These are phyloP conservation scores for Albatrellus sp. DNA, from an alignment of 1,284 basidiomycete genomes.

Conservation along the genomic window DNA sequence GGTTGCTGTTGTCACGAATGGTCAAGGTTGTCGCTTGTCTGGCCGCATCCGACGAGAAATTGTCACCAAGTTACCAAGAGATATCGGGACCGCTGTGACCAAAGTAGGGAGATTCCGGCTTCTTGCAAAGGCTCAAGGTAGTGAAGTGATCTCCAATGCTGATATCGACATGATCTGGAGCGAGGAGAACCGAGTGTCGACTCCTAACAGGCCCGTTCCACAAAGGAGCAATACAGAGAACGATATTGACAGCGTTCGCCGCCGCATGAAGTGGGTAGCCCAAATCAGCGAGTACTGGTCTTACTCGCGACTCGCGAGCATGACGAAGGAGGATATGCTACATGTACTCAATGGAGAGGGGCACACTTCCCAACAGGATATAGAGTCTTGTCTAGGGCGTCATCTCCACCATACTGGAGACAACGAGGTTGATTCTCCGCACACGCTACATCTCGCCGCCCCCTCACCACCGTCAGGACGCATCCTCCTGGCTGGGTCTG, in stretches of 20 bases:
- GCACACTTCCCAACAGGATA: slow-evolving; percentile 1
- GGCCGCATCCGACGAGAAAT: slow-evolving; percentile 77
- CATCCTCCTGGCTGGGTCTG: slow-evolving; percentile 86
- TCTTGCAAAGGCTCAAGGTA: slow-evolving; percentile 36
- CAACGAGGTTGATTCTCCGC: slow-evolving; percentile 14
- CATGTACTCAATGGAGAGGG: slow-evolving; percentile 39
- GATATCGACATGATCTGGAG: slow-evolving; percentile 28
- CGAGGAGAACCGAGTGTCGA: slow-evolving; percentile 46
- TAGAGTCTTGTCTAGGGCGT: background rate
- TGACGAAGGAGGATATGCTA: slow-evolving; percentile 63
- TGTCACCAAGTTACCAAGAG: slow-evolving; percentile 61
- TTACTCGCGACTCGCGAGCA: slow-evolving; percentile 59
- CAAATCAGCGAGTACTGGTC: slow-evolving; percentile 95
- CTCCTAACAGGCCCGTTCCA: slow-evolving; percentile 75
- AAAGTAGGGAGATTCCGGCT: slow-evolving; percentile 64
- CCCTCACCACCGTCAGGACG: slow-evolving; percentile 36
- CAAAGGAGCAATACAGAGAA: slow-evolving; percentile 40
- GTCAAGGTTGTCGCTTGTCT: slow-evolving; percentile 81
- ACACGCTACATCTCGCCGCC: slow-evolving; percentile 17
- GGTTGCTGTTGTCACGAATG: slow-evolving; percentile 85
- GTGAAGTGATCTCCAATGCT: slow-evolving; percentile 7
- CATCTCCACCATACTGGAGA: background rate
- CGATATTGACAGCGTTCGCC: slow-evolving; percentile 34
- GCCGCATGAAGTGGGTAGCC: slow-evolving; percentile 80
- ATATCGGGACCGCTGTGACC: slow-evolving; percentile 69